Evolutionary conservation across 495 filamentous ascomycete species (phyloP).

Genomic region (Daldinia loculata): DNA sequence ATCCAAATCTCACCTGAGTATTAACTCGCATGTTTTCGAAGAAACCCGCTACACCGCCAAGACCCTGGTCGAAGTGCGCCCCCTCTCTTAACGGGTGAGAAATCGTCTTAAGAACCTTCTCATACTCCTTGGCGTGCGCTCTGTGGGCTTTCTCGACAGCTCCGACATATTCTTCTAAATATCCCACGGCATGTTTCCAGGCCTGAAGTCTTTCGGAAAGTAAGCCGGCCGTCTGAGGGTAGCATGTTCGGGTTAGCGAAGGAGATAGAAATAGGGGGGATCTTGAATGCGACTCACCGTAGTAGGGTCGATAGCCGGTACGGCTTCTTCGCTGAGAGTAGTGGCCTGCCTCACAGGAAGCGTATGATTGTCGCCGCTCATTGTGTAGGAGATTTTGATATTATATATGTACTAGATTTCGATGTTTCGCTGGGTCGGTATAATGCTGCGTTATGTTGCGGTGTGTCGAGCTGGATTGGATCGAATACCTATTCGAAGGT

Average conservation of each 20-base stretch:
- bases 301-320: conserved; percentile 81
- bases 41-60: conserved; percentile 83
- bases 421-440: neutral
- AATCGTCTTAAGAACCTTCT: conserved; percentile 93
- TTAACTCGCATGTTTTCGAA: conserved; percentile 94
- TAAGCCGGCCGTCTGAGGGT: conserved; percentile 71
- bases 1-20: conserved; percentile 69
- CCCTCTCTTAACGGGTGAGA: conserved; percentile 85
- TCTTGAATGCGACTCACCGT: conserved; percentile 61
- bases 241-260: conserved; percentile 22
- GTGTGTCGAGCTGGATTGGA: neutral
- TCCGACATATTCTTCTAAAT: conserved; percentile 87
- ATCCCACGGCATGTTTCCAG: conserved; percentile 93
- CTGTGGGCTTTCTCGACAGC: conserved; percentile 85
- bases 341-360: conserved; percentile 68
- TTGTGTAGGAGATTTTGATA: conserved; percentile 10
- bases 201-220: conserved; percentile 86
- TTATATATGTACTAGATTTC: neutral
- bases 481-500: conserved; percentile 1
- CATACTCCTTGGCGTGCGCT: conserved; percentile 90
- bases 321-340: conserved; percentile 64
- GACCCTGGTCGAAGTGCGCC: conserved; percentile 87
- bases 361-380: conserved; percentile 51
- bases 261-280: conserved; percentile 19
- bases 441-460: neutral